Percentiles rank a stretch among this genome's conserved stretches.
Conservation (phyloP, 2,329 filamentous ascomycete genomes). For the Fonsecaea monophora region DNA sequence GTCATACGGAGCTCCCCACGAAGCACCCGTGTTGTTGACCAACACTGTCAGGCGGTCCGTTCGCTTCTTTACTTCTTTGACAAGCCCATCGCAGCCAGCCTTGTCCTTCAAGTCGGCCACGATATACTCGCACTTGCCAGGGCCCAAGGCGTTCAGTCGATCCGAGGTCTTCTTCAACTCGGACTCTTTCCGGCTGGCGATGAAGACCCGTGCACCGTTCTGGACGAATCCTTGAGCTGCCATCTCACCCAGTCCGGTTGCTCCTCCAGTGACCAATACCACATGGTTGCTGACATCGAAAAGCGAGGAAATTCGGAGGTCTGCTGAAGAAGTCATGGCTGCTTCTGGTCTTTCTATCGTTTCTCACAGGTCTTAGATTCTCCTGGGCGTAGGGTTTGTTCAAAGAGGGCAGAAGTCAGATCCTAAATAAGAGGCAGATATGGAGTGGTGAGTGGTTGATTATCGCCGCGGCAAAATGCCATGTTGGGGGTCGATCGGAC, state of each 20-base stretch:
- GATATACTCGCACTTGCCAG: conserved; percentile 59
- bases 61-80: conserved; percentile 56
- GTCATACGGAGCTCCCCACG: conserved; percentile 64
- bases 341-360: neutral
- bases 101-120: conserved; percentile 61
- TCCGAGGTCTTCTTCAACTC: conserved; percentile 56
- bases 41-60: conserved; percentile 54
- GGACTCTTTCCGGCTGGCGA: conserved; percentile 60
- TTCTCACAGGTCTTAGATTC: neutral
- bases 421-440: neutral
- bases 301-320: conserved; percentile 41
- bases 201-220: conserved; percentile 61
- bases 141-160: conserved; percentile 59
- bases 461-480: neutral
- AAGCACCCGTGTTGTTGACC: conserved; percentile 59
- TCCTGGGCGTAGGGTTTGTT: neutral
- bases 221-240: conserved; percentile 61
- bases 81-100: conserved; percentile 57
- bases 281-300: conserved; percentile 44
- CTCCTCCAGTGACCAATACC: conserved; percentile 44
- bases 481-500: neutral
- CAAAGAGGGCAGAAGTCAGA: neutral
- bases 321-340: conserved; percentile 35
- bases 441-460: neutral
- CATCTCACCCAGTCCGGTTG: conserved; percentile 53